Conservation (phyloP, 352 stramenopile species). For the Phytophthora ohioensis region DNA sequence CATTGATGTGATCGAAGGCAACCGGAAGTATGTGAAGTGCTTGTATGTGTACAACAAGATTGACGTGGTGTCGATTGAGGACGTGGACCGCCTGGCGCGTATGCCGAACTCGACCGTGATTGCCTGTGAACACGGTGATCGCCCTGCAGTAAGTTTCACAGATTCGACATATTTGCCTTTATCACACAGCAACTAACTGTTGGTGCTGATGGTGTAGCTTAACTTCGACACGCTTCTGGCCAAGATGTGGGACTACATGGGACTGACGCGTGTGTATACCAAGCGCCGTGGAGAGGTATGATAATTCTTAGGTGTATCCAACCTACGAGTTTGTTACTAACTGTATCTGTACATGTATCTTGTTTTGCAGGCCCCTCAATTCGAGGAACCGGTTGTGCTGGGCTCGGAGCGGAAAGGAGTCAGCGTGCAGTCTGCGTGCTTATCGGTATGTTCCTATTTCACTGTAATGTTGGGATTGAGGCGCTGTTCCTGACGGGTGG, state of each 20-base stretch:
- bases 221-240: conserved; percentile 96
- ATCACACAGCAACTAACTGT: conserved; percentile 6
- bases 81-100: conserved; percentile 97
- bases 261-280: conserved; percentile 89
- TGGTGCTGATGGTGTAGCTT: conserved; percentile 70
- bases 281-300: conserved; percentile 87
- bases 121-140: conserved; percentile 89
- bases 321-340: not conserved
- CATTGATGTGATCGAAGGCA: conserved; percentile 99
- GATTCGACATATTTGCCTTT: not conserved
- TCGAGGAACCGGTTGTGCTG: conserved; percentile 85
- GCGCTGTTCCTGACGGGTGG: not conserved
- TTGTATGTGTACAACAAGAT: conserved; percentile 99
- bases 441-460: conserved; percentile 69
- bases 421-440: conserved; percentile 79
- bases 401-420: conserved; percentile 88
- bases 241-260: conserved; percentile 93
- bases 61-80: conserved; percentile 99
- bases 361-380: conserved; percentile 62
- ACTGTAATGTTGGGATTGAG: conserved; percentile 4
- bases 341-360: not conserved
- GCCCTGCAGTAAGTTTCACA: conserved; percentile 60
- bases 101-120: conserved; percentile 97
- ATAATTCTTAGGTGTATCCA: not conserved
- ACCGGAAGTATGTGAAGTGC: conserved; percentile 99